Evolutionary conservation across 2,329 filamentous ascomycete species (phyloP), one percentile per base, ranked within the genome.

Genomic region (Ceratocystis lukuohia): DNA sequence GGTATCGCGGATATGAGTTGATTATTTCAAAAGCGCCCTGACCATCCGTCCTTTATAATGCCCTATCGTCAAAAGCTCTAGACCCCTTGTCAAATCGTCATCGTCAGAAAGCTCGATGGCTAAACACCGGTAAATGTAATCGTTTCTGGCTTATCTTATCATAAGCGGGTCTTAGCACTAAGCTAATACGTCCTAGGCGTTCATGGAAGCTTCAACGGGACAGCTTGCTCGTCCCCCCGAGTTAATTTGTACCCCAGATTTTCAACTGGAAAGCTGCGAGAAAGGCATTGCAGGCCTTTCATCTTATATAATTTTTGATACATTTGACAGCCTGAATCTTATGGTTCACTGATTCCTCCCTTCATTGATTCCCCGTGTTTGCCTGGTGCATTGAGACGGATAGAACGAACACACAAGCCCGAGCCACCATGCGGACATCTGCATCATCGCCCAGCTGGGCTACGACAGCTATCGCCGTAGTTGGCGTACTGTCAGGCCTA

Each of bases 171-270:
- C 56, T 3, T 20, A n/a, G 17, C 8, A n/a, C 22, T 17, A 37
- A 37, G 56, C 56, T 59, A 59, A 30, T 33, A 33, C 56, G 56
- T n/a, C 30, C 33, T 59, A 6, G 15, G 53, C 17, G 4, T 20
- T n/a, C 28, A 59, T 50, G 61, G 41, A 61, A 64, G 65, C 65
- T 67, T 15, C 61, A 67, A 64, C 65, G 65, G 65, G 65, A 67
- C 65, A 67, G 65, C 65, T 67, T 67, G 61, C 65, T 64, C 57
- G 30, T 45, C 17, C 12, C 50, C 37, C 56, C 50, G 22, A 65
- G 50, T 46, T 50, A 37, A 20, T 44, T 25, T 25, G 62, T 46
- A 53, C 37, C 62, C 62, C 59, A 10, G 46, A 41, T 65, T 59
- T 61, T 12, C 37, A 57, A 65, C 10, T 33, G 17, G 44, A 37